These are phyloP conservation scores for Metarhizium album DNA, from an alignment of 2,329 filamentous ascomycete species.

Conservation along the genomic window DNA sequence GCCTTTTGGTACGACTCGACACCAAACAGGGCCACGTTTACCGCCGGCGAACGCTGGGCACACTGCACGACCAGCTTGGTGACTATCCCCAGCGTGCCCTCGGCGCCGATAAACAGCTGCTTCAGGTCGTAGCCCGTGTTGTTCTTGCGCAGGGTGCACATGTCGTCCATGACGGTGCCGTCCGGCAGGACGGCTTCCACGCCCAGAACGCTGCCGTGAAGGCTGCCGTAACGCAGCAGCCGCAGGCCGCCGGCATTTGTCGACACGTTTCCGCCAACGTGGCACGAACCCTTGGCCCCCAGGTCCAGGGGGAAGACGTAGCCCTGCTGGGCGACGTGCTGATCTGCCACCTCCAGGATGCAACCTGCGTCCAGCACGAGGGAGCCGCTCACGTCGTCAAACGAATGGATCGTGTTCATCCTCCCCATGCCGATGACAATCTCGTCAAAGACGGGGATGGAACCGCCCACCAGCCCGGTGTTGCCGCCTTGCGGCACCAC, in stretches of 20 bases:
- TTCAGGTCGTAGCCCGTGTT: constrained; percentile 98
- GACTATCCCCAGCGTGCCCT: constrained; percentile 91
- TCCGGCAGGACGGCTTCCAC: constrained; percentile 90
- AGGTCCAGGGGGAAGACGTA: constrained; percentile 94
- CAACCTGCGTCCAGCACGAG: constrained; percentile 85
- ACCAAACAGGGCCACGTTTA: constrained; percentile 93
- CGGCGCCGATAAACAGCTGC: constrained; percentile 90
- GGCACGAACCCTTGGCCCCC: constrained; percentile 95
- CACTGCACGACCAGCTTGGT: constrained; percentile 85
- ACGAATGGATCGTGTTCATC: constrained; percentile 85
- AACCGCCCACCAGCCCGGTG: constrained; percentile 89
- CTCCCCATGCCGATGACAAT: constrained; percentile 84
- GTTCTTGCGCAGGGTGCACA: constrained; percentile 86
- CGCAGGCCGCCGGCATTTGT: constrained; percentile 92
- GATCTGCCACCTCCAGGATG: constrained; percentile 81
- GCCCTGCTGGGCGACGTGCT: constrained; percentile 68
- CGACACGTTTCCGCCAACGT: constrained; percentile 89
- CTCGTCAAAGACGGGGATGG: constrained; percentile 95
- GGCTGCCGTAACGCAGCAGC: constrained; percentile 80
- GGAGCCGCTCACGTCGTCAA: constrained; percentile 86
- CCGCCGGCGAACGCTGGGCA: constrained; percentile 73
- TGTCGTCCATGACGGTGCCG: constrained; percentile 82
- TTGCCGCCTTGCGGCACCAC: constrained; percentile 97
- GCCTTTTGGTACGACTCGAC: constrained; percentile 84
- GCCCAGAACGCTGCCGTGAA: constrained; percentile 87